Conservation (phyloP, 306 rosid species). For the Dicorynia guianensis region DNA sequence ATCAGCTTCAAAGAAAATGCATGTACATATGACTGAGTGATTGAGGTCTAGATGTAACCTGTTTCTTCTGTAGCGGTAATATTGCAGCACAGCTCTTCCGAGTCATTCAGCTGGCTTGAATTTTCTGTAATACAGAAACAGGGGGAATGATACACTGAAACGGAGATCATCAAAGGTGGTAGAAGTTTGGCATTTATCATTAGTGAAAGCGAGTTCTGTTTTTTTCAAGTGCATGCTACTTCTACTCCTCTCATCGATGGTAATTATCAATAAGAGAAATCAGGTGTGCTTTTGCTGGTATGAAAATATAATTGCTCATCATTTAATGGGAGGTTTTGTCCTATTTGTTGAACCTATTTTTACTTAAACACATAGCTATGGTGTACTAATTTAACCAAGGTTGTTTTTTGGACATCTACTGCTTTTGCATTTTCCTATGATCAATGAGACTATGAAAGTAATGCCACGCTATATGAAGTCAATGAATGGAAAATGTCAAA, state of each 20-base stretch:
- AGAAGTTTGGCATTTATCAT: too few relatives aligned
- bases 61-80: slow-evolving; percentile 21
- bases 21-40: slow-evolving; percentile 57
- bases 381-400: neutral
- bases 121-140: slow-evolving; percentile 7
- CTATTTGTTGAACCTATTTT: neutral
- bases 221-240: too few relatives aligned
- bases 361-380: neutral
- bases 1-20: slow-evolving; percentile 58
- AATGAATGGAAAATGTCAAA: neutral
- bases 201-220: too few relatives aligned
- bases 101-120: slow-evolving; percentile 24
- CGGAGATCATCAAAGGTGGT: neutral
- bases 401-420: neutral
- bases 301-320: too few relatives aligned
- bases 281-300: too few relatives aligned
- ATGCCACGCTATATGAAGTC: neutral
- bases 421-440: neutral
- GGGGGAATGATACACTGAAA: slow-evolving; percentile 1
- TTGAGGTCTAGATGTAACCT: slow-evolving; percentile 20
- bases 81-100: neutral
- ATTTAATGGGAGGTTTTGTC: neutral
- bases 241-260: too few relatives aligned
- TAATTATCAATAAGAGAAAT: too few relatives aligned
- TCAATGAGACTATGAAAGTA: neutral